Evolutionary conservation across 192 early-diverging fungal species (phyloP).

Genomic region (Coemansia sp.): DNA sequence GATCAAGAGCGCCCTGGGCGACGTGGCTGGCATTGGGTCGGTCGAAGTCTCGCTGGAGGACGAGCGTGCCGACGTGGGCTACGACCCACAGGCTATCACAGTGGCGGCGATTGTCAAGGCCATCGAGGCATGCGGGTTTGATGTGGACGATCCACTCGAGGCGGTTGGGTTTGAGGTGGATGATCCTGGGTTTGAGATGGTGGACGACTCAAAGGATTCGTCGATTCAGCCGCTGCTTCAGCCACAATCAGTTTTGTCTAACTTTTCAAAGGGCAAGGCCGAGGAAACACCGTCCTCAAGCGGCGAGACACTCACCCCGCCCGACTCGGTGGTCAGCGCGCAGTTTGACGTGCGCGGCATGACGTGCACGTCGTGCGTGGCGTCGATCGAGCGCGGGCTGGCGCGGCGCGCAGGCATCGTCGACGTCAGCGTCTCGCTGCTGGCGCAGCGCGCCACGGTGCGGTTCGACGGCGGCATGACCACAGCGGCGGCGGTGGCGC

Average conservation of each 20-base stretch:
- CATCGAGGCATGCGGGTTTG: conserved; percentile 75
- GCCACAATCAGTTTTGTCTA: not conserved
- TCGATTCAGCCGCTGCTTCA: not conserved
- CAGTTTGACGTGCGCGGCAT: conserved; percentile 86
- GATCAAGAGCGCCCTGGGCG: conserved; percentile 60
- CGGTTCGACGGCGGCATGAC: conserved; percentile 60
- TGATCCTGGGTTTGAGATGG: not conserved
- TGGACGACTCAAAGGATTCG: not conserved
- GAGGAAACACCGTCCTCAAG: conserved; percentile 28
- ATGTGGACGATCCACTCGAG: conserved; percentile 8
- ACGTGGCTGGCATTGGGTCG: conserved; percentile 53
- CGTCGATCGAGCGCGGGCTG: conserved; percentile 77
- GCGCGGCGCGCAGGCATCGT: conserved; percentile 62
- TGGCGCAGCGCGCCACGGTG: conserved; percentile 81
- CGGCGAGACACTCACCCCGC: no score
- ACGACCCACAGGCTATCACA: conserved; percentile 38
- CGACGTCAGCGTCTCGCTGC: conserved; percentile 80
- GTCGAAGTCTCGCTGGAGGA: conserved; percentile 60
- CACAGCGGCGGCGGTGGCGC: conserved; percentile 58
- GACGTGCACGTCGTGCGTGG: conserved; percentile 96
- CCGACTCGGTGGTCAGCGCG: conserved; percentile 6
- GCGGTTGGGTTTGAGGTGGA: not conserved
- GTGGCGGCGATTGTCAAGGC: conserved; percentile 24
- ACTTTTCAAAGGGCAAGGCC: not conserved
- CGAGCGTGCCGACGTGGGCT: conserved; percentile 60